These are phyloP conservation scores for Tulasnella sp. DNA, from an alignment of 768 basidiomycete species.

Conservation along the genomic window DNA sequence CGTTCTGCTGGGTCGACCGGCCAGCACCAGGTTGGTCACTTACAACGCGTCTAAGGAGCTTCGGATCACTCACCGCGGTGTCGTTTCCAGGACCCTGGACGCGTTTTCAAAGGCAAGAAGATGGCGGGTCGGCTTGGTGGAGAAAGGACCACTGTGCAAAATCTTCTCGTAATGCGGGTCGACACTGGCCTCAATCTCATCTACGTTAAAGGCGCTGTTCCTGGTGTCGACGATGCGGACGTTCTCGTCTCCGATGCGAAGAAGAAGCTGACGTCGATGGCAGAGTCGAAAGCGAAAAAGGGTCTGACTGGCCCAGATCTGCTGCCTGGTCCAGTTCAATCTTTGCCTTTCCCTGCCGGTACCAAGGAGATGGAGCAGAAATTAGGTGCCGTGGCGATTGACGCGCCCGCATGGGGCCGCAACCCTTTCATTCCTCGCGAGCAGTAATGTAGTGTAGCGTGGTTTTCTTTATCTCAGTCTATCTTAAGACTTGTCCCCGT, in stretches of 20 bases:
- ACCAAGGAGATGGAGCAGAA: constrained; percentile 71
- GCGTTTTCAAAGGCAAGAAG: constrained; percentile 96
- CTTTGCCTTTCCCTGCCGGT: constrained; percentile 90
- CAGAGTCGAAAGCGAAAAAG: constrained; percentile 66
- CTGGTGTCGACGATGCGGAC: constrained; percentile 86
- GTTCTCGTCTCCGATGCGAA: constrained; percentile 87
- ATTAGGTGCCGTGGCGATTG: constrained; percentile 48
- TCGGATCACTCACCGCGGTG: constrained; percentile 3
- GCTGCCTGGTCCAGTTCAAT: constrained; percentile 78
- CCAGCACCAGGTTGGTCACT: constrained; percentile 79
- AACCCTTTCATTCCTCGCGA: too few species aligned
- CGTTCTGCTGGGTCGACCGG: constrained; percentile 92
- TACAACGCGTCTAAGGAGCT: constrained; percentile 24
- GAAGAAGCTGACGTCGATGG: constrained; percentile 72
- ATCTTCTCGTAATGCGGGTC: constrained; percentile 84
- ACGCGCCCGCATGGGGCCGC: too few species aligned
- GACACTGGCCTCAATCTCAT: constrained; percentile 85
- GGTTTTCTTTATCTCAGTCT: too few species aligned
- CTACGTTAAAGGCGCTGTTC: constrained; percentile 88
- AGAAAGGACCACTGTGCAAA: constrained; percentile 79
- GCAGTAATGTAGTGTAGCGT: too few species aligned
- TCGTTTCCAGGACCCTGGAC: constrained; percentile 81
- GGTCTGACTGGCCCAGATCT: constrained; percentile 66
- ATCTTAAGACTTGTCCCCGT: too few species aligned
- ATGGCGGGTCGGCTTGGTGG: constrained; percentile 96